Evolutionary conservation across 2,329 filamentous ascomycete genomes (phyloP).

Genomic region (Microdochium bolleyi): DNA sequence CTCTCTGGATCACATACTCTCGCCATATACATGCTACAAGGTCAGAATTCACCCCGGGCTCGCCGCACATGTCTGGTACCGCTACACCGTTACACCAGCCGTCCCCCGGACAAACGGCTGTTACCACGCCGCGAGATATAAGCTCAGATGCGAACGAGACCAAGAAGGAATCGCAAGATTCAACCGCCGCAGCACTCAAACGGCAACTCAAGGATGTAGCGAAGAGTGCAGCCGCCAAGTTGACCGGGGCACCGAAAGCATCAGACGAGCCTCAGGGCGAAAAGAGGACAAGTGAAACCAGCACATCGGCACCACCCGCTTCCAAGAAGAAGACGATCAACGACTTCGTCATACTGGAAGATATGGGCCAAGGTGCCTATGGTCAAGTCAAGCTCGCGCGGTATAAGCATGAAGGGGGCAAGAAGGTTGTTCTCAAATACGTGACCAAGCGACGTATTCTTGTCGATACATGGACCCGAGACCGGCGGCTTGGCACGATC

Average conservation of each 20-base stretch:
- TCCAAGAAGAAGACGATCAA: conserved; percentile 72
- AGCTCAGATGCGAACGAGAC: conserved; percentile 44
- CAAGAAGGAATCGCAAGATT: conserved; percentile 26
- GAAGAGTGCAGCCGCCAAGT: conserved; percentile 43
- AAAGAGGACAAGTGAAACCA: conserved; percentile 13
- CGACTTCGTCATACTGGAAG: conserved; percentile 88
- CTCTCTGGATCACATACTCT: conserved; percentile 95
- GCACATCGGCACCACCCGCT: conserved; percentile 27
- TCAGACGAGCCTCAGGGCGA: conserved; percentile 5
- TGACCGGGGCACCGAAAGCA: conserved; percentile 29
- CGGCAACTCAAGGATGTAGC: conserved; percentile 50
- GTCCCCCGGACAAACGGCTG: conserved; percentile 63
- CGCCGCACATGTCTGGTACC: conserved; percentile 54
- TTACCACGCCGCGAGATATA: conserved; percentile 48
- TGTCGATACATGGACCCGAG: conserved; percentile 96
- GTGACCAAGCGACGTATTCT: conserved; percentile 95
- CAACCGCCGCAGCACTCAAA: conserved; percentile 40
- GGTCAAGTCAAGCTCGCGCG: conserved; percentile 93
- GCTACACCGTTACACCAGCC: conserved; percentile 71
- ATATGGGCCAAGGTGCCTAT: conserved; percentile 97
- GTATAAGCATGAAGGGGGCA: conserved; percentile 65
- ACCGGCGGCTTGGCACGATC: conserved; percentile 86
- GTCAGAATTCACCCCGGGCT: conserved; percentile 49
- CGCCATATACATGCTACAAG: conserved; percentile 77
- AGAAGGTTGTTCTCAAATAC: conserved; percentile 93